Evolutionary conservation across 2,329 filamentous ascomycete genomes (phyloP), one percentile per base, ranked within the genome.

Genomic region (Gaeumannomyces tritici): DNA sequence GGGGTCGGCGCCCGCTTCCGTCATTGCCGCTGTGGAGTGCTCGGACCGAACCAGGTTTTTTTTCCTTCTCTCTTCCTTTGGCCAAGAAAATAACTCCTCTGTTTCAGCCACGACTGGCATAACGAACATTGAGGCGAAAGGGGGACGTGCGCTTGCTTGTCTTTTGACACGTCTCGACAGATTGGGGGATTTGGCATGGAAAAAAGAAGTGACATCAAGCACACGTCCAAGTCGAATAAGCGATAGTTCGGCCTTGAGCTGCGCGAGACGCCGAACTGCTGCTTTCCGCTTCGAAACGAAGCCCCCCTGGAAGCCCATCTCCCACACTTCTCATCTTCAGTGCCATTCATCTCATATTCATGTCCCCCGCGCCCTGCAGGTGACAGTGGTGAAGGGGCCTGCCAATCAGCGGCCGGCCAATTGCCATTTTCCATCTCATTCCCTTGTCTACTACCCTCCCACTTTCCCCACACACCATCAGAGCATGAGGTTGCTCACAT

Each of bases 401-500:
- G 42, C 42, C 18, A 51, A 51, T n/a, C 42, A 51, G 42, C 11
- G 21, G 42, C 42, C 42, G 18, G 18, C 21, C 42, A 11, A n/a
- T 35, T 13, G 31, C 31, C 31, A 29, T 35, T 21, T 47, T 47
- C 12, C 2, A 9, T 18, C 28, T 27, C 55, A 2, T 56, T 26
- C 13, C 12, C 4, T 56, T 56, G 18, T 56, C 55, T 13, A 3
- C 24, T 56, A 2, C 24, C 28, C 31, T 56, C 33, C 33, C 24
- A 1, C 27, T 8, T 13, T 9, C 24, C n/a, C 28, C 42, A 18
- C 42, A n/a, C 15, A 24, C 28, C 55, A 1, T 4, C 26, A 55
- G 60, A 57, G 55, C 29, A 61, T 61, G 60, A 54, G 59, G 60
- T 29, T 61, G 27, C 33, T 35, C n/a, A n/a, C n/a, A 8, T 54